Percentiles rank a stretch among this genome's conserved stretches.
Conservation (phyloP, 148 eudicot species). For the Rhododendron simsii region DNA sequence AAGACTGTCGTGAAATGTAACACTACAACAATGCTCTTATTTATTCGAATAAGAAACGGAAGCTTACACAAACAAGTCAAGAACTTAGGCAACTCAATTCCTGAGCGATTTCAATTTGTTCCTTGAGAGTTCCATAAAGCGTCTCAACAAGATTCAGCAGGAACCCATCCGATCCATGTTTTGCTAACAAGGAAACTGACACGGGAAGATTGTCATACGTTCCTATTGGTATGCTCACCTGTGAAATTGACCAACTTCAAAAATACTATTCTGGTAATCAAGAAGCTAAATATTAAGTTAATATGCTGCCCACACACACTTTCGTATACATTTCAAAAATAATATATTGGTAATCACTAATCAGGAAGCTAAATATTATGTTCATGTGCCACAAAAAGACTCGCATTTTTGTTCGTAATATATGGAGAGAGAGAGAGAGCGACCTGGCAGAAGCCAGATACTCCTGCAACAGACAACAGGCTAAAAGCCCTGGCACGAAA, state of each 20-base stretch:
- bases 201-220: slow-evolving; percentile 65
- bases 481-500: slow-evolving; percentile 77
- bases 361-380: not conserved
- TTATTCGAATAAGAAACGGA: not conserved
- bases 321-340: not conserved
- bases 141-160: slow-evolving; percentile 58
- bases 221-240: slow-evolving; percentile 88
- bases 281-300: not conserved
- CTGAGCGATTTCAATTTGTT: slow-evolving; percentile 31
- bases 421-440: slow-evolving; percentile 11
- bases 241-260: slow-evolving; percentile 13
- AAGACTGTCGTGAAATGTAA: not conserved
- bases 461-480: slow-evolving; percentile 75
- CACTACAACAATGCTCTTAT: not conserved
- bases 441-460: slow-evolving; percentile 94
- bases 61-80: not conserved
- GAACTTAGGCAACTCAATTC: slow-evolving; percentile 14
- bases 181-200: slow-evolving; percentile 68
- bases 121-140: slow-evolving; percentile 42
- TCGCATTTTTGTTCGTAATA: too few relatives aligned
- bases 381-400: not conserved
- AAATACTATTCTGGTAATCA: not conserved
- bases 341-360: not conserved
- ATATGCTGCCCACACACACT: not conserved
- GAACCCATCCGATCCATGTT: slow-evolving; percentile 77